These are phyloP conservation scores for Vitis rotundifolia DNA, from an alignment of 164 flowering plant species.

Conservation along the genomic window DNA sequence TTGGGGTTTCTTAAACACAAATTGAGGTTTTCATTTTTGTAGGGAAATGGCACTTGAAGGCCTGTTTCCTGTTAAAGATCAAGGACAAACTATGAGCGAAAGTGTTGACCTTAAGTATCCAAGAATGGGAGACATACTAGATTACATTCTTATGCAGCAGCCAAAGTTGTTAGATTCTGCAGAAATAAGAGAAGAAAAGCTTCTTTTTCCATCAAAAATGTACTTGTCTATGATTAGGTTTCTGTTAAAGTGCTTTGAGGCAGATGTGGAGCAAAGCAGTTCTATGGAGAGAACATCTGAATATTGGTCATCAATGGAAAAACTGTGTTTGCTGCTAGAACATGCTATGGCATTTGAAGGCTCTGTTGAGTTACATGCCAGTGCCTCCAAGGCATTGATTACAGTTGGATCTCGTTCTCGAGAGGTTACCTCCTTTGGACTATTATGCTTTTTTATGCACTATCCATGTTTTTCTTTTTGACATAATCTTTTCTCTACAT, in stretches of 20 bases:
- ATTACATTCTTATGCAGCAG: conserved; percentile 69
- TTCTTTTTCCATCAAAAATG: conserved; percentile 76
- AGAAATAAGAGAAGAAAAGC: conserved; percentile 57
- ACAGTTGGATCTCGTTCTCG: conserved; percentile 66
- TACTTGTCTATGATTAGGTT: conserved; percentile 81
- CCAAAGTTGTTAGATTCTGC: conserved; percentile 63
- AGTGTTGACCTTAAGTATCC: conserved; percentile 54
- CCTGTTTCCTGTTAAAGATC: conserved; percentile 60
- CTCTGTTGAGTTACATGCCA: conserved; percentile 88
- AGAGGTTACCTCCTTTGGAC: conserved; percentile 44
- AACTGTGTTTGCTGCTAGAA: conserved; percentile 70
- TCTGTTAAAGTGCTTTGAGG: conserved; percentile 79
- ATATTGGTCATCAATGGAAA: conserved; percentile 51
- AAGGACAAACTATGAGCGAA: conserved; percentile 23
- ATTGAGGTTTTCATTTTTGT: conserved; percentile 2
- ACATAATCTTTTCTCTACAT: conserved; percentile 12
- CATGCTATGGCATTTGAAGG: conserved; percentile 96
- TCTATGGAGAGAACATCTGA: conserved; percentile 32
- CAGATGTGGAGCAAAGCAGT: conserved; percentile 36
- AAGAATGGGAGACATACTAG: conserved; percentile 62
- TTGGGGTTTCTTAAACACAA: too few species aligned
- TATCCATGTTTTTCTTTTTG: conserved; percentile 9
- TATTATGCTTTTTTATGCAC: background rate
- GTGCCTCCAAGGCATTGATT: conserved; percentile 74
- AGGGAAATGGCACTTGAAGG: conserved; percentile 98